These are phyloP conservation scores for Flaveria ramosissima DNA, from an alignment of 129 eudicot species.

Conservation along the genomic window DNA sequence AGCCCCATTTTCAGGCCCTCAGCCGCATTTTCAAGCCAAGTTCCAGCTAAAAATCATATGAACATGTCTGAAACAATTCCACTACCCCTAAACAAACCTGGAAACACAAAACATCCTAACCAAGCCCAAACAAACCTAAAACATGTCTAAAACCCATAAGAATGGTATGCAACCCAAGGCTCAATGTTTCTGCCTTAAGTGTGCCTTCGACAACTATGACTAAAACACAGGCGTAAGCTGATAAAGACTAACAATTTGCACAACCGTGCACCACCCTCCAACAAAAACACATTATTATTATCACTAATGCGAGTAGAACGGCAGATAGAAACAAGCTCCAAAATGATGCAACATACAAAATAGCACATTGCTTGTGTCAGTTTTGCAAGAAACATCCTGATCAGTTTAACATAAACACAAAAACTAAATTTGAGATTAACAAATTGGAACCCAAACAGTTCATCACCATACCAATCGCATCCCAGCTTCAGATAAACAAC, in stretches of 20 bases:
- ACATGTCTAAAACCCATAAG: no score
- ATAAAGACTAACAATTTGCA: background rate
- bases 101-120: no score
- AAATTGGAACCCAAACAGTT: background rate
- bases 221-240: background rate
- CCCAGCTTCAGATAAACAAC: slow-evolving; percentile 10
- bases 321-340: background rate
- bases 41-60: no score
- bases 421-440: background rate
- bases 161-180: no score
- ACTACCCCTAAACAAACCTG: no score
- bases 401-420: background rate
- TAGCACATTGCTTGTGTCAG: slow-evolving; percentile 18
- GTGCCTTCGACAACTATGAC: no score
- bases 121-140: no score
- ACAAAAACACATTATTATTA: background rate
- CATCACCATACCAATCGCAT: slow-evolving; percentile 3
- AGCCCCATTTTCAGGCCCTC: no score
- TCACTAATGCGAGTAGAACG: no score
- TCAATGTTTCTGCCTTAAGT: no score
- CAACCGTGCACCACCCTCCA: background rate
- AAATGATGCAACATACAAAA: background rate
- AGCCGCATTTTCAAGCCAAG: no score
- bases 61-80: no score
- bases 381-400: background rate